Base-by-base conservation (phyloP, 1,284 basidiomycete genomes). In the Moniliella sp. region DNA sequence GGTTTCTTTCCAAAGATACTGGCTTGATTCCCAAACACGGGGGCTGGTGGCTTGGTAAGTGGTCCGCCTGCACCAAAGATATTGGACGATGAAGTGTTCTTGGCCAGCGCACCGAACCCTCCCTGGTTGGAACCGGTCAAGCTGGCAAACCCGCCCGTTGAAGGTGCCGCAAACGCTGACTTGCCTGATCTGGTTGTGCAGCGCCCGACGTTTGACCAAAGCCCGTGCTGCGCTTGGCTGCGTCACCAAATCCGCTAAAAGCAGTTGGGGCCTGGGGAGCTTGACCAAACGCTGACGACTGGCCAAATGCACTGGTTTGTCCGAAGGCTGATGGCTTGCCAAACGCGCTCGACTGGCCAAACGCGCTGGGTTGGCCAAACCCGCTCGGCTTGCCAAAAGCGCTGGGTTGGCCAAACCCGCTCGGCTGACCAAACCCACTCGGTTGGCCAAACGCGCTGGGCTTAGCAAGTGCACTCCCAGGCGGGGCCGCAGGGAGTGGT, bases 281-380 rank as follows among this genome's bases (percentile, higher is more conserved):
- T 4, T 46, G 37, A 14, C 64, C 64, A 32, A 65, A 64, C 3
- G 51, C 58, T 2, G 63, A 59, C 11, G 39, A 23, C 5, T 21
- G 12, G 16, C 39, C 25, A 11, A 40, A 13, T 12, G 34, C 23
- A 12, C 4, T 18, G 10, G 25, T 11, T n/a, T 17, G n/a, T 4
- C 32, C 32, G 12, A 33, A 33, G 5, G 36, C 32, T 10, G 28
- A 5, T 3, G 28, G 19, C 16, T 30, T 3, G 25, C 18, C 25
- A 16, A 32, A 32, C 8, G 35, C 35, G 12, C n/a, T 13, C n/a
- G 30, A n/a, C 2, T 23, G 11, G 4, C 2, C 26, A 10, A 27
- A 27, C 13, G 26, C 10, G 14, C 10, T 7, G 7, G 2, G 9
- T 11, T 10, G 13, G 26, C 26, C 26, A 17, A 33, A 33, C 4